Conservation (phyloP, 768 basidiomycete genomes). For the Terana coerulea region DNA sequence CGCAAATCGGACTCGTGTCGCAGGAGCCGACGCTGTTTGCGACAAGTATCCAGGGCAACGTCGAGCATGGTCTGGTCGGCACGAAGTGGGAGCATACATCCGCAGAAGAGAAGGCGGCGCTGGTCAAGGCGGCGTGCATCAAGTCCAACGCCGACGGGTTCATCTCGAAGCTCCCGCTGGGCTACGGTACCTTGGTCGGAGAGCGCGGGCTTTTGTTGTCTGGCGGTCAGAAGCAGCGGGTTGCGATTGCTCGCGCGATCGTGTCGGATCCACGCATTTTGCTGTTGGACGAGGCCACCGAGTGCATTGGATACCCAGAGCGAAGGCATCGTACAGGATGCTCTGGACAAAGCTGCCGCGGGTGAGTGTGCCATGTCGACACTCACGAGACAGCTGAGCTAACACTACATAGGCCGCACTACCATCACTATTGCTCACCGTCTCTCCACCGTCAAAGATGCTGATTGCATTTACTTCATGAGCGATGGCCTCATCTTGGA, state of each 20-base stretch:
- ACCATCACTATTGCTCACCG: constrained; percentile 81
- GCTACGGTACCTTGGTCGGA: constrained; percentile 48
- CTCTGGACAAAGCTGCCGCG: constrained; percentile 44
- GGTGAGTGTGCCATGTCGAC: too few species aligned
- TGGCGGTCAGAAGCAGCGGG: constrained; percentile 51
- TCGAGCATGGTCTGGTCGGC: constrained; percentile 44
- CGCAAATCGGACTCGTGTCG: constrained; percentile 47
- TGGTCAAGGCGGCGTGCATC: constrained; percentile 43
- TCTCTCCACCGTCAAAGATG: constrained; percentile 81
- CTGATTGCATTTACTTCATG: constrained; percentile 84
- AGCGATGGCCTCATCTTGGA: constrained; percentile 82
- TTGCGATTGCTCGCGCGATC: constrained; percentile 48
- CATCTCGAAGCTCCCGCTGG: constrained; percentile 41
- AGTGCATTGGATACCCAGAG: constrained; percentile 46
- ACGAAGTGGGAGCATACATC: constrained; percentile 37
- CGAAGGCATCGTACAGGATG: constrained; percentile 49
- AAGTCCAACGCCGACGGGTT: constrained; percentile 53
- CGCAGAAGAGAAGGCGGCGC: constrained; percentile 37
- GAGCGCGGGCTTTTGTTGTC: constrained; percentile 45
- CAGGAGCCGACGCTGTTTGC: constrained; percentile 49
- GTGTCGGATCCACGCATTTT: constrained; percentile 48
- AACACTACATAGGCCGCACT: too few species aligned
- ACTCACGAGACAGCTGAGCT: too few species aligned
- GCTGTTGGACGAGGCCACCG: constrained; percentile 46
- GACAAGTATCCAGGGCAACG: constrained; percentile 41